Evolutionary conservation across 345 rosid genomes (phyloP).

Genomic region (Lepidium sativum): DNA sequence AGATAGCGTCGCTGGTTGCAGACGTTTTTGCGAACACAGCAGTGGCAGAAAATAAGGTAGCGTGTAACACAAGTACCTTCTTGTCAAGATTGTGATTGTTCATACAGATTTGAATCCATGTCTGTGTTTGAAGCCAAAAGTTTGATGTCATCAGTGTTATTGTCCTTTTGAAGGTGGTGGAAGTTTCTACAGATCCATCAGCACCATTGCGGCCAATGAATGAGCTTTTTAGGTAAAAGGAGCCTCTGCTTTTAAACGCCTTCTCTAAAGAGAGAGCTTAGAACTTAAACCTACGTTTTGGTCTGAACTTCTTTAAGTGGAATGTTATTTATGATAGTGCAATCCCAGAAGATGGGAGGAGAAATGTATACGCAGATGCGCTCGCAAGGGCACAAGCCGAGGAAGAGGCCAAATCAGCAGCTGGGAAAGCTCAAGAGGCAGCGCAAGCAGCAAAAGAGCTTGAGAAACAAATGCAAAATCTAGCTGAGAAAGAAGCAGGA

Average conservation of each 20-base stretch:
- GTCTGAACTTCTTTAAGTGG: neutral
- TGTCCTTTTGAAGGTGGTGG: slow-evolving; percentile 51
- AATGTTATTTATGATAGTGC: slow-evolving; percentile 31
- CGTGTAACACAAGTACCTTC: neutral
- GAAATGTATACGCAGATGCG: slow-evolving; percentile 59
- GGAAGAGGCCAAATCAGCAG: slow-evolving; percentile 52
- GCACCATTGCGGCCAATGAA: slow-evolving; percentile 52
- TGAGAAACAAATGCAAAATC: slow-evolving; percentile 40
- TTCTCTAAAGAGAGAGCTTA: neutral
- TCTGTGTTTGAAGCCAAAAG: neutral
- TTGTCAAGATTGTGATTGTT: neutral
- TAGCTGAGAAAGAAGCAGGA: slow-evolving; percentile 42
- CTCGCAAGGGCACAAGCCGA: slow-evolving; percentile 56
- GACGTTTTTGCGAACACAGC: slow-evolving; percentile 82
- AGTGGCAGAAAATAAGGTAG: slow-evolving; percentile 87
- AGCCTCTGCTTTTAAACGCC: neutral
- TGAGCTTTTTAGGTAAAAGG: slow-evolving; percentile 77
- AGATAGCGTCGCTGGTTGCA: slow-evolving; percentile 75
- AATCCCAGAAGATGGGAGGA: slow-evolving; percentile 85
- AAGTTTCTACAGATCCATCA: slow-evolving; percentile 67
- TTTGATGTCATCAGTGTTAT: neutral
- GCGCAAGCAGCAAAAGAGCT: slow-evolving; percentile 36
- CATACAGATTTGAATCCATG: neutral
- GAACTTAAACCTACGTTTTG: neutral
- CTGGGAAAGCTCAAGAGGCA: slow-evolving; percentile 53